phyloP scores from a whole-genome alignment of 257 asterid genomes.

The Anisodus tanguticus region DNA sequence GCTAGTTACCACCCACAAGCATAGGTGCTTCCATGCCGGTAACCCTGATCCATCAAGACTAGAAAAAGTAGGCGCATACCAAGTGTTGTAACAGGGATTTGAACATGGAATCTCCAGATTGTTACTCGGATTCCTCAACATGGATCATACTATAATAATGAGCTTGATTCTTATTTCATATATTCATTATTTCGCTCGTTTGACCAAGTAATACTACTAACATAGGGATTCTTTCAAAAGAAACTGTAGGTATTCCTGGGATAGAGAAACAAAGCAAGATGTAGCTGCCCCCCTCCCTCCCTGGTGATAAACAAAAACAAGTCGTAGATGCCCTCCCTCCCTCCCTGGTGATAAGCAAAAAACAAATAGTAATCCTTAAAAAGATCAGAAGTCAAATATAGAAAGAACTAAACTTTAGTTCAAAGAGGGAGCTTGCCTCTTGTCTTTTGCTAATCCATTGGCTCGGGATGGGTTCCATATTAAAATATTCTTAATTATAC shows the following conservation, averaged over 20 bases:
- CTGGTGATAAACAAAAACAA: neutral
- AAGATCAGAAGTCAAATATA: neutral
- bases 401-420: neutral
- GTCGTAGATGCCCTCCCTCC: neutral
- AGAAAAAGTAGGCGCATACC: neutral
- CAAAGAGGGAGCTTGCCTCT: neutral
- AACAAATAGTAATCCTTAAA: neutral
- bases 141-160: neutral
- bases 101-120: constrained; percentile 3
- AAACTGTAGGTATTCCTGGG: neutral
- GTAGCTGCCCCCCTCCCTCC: neutral
- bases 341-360: neutral
- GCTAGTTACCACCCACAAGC: neutral
- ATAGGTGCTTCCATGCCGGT: neutral
- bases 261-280: neutral
- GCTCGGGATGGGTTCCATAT: neutral
- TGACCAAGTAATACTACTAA: constrained; percentile 1
- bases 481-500: neutral
- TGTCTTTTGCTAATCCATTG: neutral
- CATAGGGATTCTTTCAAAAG: constrained; percentile 15
- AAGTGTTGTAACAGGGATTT: neutral
- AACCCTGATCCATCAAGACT: neutral
- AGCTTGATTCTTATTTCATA: neutral
- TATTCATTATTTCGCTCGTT: neutral
- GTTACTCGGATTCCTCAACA: neutral